Conservation (phyloP, 2,329 filamentous ascomycete genomes). For the Endocalyx cinctus region DNA sequence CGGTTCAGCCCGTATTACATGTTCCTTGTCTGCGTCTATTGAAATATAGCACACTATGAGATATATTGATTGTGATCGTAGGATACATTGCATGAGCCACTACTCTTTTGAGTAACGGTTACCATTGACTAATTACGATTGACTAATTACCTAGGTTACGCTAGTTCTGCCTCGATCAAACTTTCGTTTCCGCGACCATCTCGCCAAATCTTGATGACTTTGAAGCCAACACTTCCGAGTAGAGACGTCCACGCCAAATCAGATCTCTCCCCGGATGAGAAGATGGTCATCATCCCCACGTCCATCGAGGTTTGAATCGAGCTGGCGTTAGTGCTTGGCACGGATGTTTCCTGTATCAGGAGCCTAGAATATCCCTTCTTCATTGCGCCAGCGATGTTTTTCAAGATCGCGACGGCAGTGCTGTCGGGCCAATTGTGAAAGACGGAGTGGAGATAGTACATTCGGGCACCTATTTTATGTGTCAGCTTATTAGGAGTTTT, state of each 20-base stretch:
- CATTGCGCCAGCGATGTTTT: constrained; percentile 19
- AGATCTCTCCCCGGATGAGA: constrained; percentile 13
- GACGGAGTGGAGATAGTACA: constrained; percentile 22
- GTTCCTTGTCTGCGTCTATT: too few relatives aligned
- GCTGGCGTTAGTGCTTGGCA: constrained; percentile 4
- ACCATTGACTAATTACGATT: too few relatives aligned
- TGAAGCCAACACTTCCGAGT: constrained; percentile 10
- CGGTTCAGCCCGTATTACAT: too few relatives aligned
- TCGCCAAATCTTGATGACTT: constrained; percentile 16
- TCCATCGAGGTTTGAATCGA: constrained; percentile 7
- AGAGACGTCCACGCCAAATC: constrained; percentile 13
- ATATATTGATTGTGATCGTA: too few relatives aligned
- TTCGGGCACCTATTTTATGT: constrained; percentile 25
- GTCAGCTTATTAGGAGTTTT: background rate
- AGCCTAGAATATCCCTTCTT: constrained; percentile 31
- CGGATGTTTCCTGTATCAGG: constrained; percentile 30
- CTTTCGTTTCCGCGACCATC: constrained; percentile 11
- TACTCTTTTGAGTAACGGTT: too few relatives aligned
- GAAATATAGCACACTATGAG: too few relatives aligned
- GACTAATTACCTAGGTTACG: too few relatives aligned
- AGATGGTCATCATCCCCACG: constrained; percentile 10
- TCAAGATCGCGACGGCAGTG: constrained; percentile 19
- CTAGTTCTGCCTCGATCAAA: constrained; percentile 13
- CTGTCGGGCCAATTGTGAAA: constrained; percentile 28
- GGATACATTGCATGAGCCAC: too few relatives aligned